Evolutionary conservation across 441 rosid genomes (phyloP).

Genomic region (Pelargonium citronellum): DNA sequence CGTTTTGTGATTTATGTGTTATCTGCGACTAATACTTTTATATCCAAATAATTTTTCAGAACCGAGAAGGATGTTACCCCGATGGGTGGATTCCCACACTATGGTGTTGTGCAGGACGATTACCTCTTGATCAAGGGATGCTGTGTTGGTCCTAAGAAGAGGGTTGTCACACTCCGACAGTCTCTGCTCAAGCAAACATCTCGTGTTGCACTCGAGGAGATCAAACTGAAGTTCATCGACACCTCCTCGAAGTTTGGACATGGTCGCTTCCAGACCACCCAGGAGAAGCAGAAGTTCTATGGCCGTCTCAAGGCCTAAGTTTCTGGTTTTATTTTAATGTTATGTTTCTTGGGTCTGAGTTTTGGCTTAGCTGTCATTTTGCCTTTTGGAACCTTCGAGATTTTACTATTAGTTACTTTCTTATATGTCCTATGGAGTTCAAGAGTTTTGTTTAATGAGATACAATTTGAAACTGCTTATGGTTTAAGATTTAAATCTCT

Average conservation of each 20-base stretch:
- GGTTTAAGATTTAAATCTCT: background rate
- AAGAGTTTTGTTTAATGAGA: background rate
- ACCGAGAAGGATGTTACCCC: conserved; percentile 60
- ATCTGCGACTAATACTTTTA: background rate
- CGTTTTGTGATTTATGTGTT: too few relatives aligned
- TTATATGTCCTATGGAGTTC: background rate
- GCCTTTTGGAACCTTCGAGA: background rate
- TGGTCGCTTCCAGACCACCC: conserved; percentile 46
- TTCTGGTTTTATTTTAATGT: background rate
- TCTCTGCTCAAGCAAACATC: conserved; percentile 48
- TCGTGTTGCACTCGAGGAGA: conserved; percentile 45
- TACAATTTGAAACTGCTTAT: background rate
- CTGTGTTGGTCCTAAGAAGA: conserved; percentile 56
- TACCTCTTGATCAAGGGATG: conserved; percentile 54
- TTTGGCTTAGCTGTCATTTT: background rate
- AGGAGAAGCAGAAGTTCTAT: conserved; percentile 47
- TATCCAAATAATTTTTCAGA: conserved; percentile 20
- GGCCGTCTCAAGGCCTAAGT: conserved; percentile 40
- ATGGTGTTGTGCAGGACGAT: conserved; percentile 52
- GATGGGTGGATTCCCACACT: conserved; percentile 59
- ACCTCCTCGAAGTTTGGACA: conserved; percentile 42
- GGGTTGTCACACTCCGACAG: conserved; percentile 57
- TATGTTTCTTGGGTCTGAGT: background rate
- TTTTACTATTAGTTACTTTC: background rate
- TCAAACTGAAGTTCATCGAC: conserved; percentile 51